Percentiles rank a stretch among this genome's conserved stretches.
phyloP scores from a whole-genome alignment of 2,329 filamentous ascomycete species.

The Fusarium siculi region DNA sequence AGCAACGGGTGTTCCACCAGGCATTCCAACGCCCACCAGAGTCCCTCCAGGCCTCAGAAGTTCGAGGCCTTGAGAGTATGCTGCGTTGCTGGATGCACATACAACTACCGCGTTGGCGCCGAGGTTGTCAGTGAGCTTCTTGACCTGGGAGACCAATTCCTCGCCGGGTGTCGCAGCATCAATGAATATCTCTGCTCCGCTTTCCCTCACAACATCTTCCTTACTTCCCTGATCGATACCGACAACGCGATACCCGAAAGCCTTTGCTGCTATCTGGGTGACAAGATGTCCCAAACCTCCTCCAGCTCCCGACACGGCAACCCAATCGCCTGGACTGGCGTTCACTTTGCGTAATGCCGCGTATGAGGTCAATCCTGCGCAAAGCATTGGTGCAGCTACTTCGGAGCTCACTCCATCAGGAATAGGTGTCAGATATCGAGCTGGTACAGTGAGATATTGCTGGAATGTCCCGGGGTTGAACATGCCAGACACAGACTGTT shows the following conservation, averaged over 20 bases:
- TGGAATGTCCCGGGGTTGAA: neutral
- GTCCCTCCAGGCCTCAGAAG: neutral
- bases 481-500: neutral
- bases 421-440: neutral
- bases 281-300: neutral
- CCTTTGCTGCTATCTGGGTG: neutral
- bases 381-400: neutral
- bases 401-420: rapidly evolving
- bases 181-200: neutral
- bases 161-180: neutral
- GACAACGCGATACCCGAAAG: neutral
- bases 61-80: neutral
- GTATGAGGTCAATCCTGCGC: neutral
- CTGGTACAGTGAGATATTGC: neutral
- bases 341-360: neutral
- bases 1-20: rapidly evolving
- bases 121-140: neutral
- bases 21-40: neutral
- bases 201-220: neutral
- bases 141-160: neutral
- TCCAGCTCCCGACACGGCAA: neutral
- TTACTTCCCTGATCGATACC: neutral
- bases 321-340: neutral
- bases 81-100: neutral
- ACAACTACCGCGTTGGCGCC: neutral